Base-by-base conservation (phyloP, 345 rosid genomes). In the Pistacia vera region DNA sequence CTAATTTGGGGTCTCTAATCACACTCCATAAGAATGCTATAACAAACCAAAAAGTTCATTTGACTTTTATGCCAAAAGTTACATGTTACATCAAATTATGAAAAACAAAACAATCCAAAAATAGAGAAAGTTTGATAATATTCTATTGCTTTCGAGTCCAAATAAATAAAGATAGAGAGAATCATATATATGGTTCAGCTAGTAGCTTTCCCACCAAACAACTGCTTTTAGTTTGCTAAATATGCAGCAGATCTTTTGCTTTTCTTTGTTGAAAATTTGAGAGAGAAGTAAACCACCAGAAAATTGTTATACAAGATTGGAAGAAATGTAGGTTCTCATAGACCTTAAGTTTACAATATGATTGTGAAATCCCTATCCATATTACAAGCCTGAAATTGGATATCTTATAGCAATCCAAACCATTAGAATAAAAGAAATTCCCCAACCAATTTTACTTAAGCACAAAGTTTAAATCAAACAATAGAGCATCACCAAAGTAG, bases 371-470 rank as follows among this genome's bases (percentile, higher is more conserved):
- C 33, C 46, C 46, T 59, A 59, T 58, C 14, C 9, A 55, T 49
- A 35, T 14, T 68, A 64, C 63, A 51, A 67, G 46, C 52, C 55
- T 51, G 68, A 72, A 22, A 44, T 66, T 4, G 49, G 54, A 72
- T 6, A 14, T 5, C 5, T 75, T 30, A 44, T 49, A 16, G n/a
- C 36, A 66, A 68, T 8, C 75, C 4, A 58, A 22, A 73, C 17
- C 25, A n/a, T 28, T 6, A 49, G n/a, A 49, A 33, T 1, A 48
- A 35, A 62, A 61, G 0, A 72, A 30, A 10, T n/a, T 36, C 41
- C 52, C 13, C 36, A 6, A 46, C 18, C 25, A 16, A 46, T 30
- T 61, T 36, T 74, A 7, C 35, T 33, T 36, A 70, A 74, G 28
- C 28, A 17, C 20, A 49, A 49, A 20, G 33, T 48, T 59, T 35